Conservation (phyloP, 345 rosid genomes). For the Kandelia obovata region DNA sequence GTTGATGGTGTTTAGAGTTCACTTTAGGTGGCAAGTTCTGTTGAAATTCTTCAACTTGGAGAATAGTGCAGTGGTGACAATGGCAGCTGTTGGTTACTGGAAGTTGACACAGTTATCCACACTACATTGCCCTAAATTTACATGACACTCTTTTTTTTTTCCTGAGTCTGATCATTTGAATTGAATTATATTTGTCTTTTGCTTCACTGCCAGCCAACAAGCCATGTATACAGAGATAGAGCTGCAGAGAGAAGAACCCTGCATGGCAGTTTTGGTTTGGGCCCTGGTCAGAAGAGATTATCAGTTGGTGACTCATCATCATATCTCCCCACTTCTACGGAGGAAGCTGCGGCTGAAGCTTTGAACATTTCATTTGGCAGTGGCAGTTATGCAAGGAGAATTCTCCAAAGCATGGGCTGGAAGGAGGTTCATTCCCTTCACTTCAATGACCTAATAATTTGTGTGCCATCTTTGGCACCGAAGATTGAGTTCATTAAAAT, state of each 20-base stretch:
- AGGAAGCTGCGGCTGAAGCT: constrained; percentile 69
- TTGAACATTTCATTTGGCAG: constrained; percentile 64
- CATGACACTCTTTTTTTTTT: neutral
- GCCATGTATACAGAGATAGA: constrained; percentile 68
- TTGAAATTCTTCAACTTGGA: neutral
- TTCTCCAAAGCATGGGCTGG: constrained; percentile 89
- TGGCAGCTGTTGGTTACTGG: neutral
- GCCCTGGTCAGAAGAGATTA: constrained; percentile 73
- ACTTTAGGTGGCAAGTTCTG: neutral
- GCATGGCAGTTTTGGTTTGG: constrained; percentile 76
- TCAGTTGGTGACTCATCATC: constrained; percentile 24
- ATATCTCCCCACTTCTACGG: constrained; percentile 28
- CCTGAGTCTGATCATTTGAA: neutral
- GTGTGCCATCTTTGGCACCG: too few relatives aligned
- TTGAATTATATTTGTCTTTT: neutral
- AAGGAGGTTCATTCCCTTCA: constrained; percentile 49
- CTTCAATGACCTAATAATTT: too few relatives aligned
- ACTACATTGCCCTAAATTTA: neutral
- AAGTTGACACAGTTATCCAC: neutral
- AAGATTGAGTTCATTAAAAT: neutral
- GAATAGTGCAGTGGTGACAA: neutral
- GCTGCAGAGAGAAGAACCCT: constrained; percentile 85
- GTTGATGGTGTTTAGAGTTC: neutral
- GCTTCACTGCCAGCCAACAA: constrained; percentile 33
- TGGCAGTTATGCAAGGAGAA: constrained; percentile 75